Base-by-base conservation (phyloP, 129 eudicot genomes). In the Cynara cardunculus region DNA sequence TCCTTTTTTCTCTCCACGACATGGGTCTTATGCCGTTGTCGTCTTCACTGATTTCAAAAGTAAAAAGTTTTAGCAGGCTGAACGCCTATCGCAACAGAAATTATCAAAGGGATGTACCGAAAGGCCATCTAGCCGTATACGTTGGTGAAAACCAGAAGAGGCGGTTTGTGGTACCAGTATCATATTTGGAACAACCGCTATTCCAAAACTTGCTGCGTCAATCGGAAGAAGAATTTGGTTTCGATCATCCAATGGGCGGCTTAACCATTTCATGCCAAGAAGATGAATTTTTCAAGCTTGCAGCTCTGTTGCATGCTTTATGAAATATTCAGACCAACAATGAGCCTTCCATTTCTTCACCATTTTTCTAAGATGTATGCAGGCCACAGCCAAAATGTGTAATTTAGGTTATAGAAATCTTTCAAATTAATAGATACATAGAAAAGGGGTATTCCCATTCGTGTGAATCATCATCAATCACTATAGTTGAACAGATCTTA, bases 211-310 rank as follows among this genome's bases (percentile, higher is more conserved):
- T 78, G 65, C 8, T 78, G 62, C 26, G 74, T n/a, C 46, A 10
- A 25, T 73, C 84, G 0, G 84, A 74, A 49, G 84, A 81, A 66
- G 84, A 81, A 74, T 81, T 65, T 65, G 84, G 75, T 24, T 81
- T 73, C 28, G 69, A 66, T n/a, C 84, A 81, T 65, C 80, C 84
- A 22, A 81, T 81, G 84, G 84, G 84, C 27, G 84, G 84, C 25
- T 14, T 81, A 39, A 74, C 84, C 34, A 74, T 81, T 73, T 81
- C 80, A 31, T 81, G 84, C 84, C 46, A 65, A 37, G 74, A 65
- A 44, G 75, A 81, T 73, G 80, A 65, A 27, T 81, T 81, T 44
- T 31, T 65, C 56, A 65, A 81, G 68, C 75, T 81, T 41, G 64
- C 74, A 11, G 10, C 30, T 8, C 5, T 26, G 16, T 73, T 81